Evolutionary conservation across 768 basidiomycete genomes (phyloP), one percentile per base, ranked within the genome.

Genomic region (Collybiopsis luxurians): DNA sequence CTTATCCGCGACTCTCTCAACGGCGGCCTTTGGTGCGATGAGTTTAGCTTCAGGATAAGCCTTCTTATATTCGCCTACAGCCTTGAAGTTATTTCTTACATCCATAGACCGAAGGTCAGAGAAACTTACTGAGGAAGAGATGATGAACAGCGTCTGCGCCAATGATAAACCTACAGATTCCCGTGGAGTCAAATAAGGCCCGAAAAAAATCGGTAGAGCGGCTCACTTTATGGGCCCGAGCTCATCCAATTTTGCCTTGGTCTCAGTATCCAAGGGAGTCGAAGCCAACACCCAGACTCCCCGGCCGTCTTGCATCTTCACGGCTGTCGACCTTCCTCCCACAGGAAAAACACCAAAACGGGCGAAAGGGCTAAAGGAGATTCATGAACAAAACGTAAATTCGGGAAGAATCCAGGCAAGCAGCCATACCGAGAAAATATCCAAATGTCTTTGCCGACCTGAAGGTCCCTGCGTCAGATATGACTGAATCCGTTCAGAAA

Each of bases 211-310:
- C n/a, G n/a, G n/a, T 17, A 39, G 23, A 19, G 44, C 31, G 15
- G 60, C 77, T 55, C 58, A 87, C 84, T 84, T 86, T 49, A 92
- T 87, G 13, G 81, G 79, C 0, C 92, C 90, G 1, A 94, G 71
- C 28, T 78, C 75, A 45, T 82, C 76, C 9, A 92, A 68, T 46
- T 80, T 85, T 2, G 69, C 58, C 64, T 86, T 86, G 3, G 90
- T 93, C 26, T 83, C 83, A 2, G 73, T 71, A 39, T 82, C 80
- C 53, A 91, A 71, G 0, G 89, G 87, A 5, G 87, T 87, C 0
- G 90, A 92, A 1, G 89, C 92, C 23, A 92, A 74, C 11, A 94
- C 76, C 84, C 90, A 95, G 26, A 95, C 84, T 15, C 81, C 84
- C 13, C 31, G 31, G 36, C 87, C 85, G 48, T 80, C 77, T 40